Percentiles rank a stretch among this genome's conserved stretches.
Conservation (phyloP, 257 asterid genomes). For the Echites panduratus region DNA sequence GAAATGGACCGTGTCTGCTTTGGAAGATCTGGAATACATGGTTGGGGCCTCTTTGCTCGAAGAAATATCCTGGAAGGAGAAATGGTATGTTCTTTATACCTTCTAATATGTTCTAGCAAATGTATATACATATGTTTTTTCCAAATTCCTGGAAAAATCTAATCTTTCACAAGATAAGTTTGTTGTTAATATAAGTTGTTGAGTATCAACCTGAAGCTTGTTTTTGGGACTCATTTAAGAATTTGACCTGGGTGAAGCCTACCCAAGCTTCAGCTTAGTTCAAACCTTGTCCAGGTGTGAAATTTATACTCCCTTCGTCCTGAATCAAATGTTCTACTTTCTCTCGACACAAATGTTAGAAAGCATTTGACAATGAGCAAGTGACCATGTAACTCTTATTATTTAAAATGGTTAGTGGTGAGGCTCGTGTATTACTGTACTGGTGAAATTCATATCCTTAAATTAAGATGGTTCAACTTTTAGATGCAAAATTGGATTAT, state of each 20-base stretch:
- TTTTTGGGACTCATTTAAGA: not conserved
- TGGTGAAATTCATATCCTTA: not conserved
- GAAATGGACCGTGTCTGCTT: conserved; percentile 92
- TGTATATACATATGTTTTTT: no score
- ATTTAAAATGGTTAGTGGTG: not conserved
- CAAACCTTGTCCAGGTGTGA: not conserved
- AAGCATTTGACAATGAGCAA: not conserved
- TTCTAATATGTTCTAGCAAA: not conserved
- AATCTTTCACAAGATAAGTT: not conserved
- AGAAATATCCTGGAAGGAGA: conserved; percentile 87
- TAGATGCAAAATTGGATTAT: not conserved
- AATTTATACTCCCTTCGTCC: not conserved
- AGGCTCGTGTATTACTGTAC: not conserved
- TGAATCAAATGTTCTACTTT: not conserved
- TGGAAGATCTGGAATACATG: conserved; percentile 95
- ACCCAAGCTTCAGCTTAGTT: not conserved
- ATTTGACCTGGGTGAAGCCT: not conserved
- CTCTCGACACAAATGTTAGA: not conserved
- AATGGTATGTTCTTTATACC: conserved; percentile 48
- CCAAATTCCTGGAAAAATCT: not conserved
- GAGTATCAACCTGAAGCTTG: not conserved
- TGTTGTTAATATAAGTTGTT: not conserved
- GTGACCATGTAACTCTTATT: not conserved
- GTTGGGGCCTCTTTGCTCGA: conserved; percentile 99
- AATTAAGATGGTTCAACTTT: not conserved